These are phyloP conservation scores for Juglanconis juglandina DNA, from an alignment of 2,329 filamentous ascomycete species.

Conservation along the genomic window DNA sequence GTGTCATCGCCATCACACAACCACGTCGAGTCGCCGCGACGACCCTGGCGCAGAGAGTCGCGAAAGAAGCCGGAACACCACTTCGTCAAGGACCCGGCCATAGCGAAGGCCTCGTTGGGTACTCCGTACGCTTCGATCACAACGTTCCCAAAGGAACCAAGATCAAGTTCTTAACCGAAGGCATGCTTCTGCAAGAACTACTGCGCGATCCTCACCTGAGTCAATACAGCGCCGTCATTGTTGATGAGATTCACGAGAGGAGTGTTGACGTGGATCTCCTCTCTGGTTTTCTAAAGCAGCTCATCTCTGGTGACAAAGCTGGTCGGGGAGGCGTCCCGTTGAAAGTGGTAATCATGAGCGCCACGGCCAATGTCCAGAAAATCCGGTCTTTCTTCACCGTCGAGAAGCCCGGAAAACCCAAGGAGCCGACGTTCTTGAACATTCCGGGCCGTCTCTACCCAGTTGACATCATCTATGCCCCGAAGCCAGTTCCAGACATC, in stretches of 20 bases:
- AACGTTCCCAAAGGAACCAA: conserved; percentile 75
- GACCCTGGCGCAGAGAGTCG: conserved; percentile 81
- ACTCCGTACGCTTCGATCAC: conserved; percentile 92
- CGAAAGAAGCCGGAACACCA: conserved; percentile 66
- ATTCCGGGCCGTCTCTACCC: conserved; percentile 87
- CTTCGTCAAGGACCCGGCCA: conserved; percentile 33
- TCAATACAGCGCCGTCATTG: conserved; percentile 84
- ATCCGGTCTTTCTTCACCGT: conserved; percentile 71
- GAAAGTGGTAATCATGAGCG: conserved; percentile 95
- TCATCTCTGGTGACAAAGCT: conserved; percentile 60
- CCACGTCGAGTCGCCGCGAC: conserved; percentile 91
- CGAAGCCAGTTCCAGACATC: conserved; percentile 73
- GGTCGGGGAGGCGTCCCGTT: conserved; percentile 70
- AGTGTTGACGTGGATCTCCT: conserved; percentile 92
- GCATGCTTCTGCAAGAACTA: conserved; percentile 93
- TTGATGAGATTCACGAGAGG: conserved; percentile 96
- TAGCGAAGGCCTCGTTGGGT: conserved; percentile 67
- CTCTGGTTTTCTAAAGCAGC: conserved; percentile 79
- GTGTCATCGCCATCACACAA: conserved; percentile 89
- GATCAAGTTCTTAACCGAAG: conserved; percentile 94
- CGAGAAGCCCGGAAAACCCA: conserved; percentile 10
- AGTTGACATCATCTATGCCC: conserved; percentile 73
- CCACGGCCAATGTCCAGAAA: conserved; percentile 82
- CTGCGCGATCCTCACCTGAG: conserved; percentile 76
- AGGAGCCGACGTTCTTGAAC: conserved; percentile 40